Evolutionary conservation across 768 basidiomycete species (phyloP).

Genomic region (Leucosporidium creatinivorum): DNA sequence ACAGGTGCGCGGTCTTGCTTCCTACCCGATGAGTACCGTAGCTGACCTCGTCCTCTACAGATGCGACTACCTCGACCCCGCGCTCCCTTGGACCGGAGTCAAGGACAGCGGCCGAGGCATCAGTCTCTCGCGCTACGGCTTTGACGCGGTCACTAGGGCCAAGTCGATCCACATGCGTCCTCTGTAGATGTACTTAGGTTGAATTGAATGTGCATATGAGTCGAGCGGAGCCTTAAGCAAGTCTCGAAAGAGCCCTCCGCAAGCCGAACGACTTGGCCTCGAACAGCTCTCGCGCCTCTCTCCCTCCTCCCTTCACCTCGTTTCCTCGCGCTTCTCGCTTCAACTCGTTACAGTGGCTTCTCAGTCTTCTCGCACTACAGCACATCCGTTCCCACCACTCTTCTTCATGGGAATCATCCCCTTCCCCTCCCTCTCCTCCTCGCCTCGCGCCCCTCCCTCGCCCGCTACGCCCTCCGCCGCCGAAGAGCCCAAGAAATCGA

Average conservation of each 20-base stretch:
- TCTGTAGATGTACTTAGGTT: not conserved
- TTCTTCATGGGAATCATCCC: not conserved
- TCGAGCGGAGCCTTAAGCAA: not conserved
- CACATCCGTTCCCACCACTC: not conserved
- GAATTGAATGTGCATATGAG: not conserved
- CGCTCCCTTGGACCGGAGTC: constrained; percentile 86
- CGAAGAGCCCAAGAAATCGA: no score
- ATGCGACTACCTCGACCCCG: constrained; percentile 86
- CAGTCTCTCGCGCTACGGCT: constrained; percentile 78
- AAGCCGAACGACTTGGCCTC: not conserved
- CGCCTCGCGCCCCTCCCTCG: not conserved
- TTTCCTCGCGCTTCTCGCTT: not conserved
- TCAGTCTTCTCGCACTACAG: not conserved
- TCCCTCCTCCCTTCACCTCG: not conserved
- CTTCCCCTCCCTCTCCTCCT: not conserved
- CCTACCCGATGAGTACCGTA: not conserved
- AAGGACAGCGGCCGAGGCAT: constrained; percentile 89
- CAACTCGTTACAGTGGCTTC: not conserved
- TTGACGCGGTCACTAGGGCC: constrained; percentile 33
- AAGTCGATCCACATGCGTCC: constrained; percentile 31
- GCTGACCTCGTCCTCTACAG: constrained; percentile 42
- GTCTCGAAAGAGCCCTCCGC: not conserved
- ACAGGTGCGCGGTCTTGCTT: constrained; percentile 50
- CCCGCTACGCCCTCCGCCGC: not conserved
- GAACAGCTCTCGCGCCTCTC: not conserved